Evolutionary conservation across 2,329 filamentous ascomycete genomes (phyloP).

Genomic region (Uncinocarpus reesii): DNA sequence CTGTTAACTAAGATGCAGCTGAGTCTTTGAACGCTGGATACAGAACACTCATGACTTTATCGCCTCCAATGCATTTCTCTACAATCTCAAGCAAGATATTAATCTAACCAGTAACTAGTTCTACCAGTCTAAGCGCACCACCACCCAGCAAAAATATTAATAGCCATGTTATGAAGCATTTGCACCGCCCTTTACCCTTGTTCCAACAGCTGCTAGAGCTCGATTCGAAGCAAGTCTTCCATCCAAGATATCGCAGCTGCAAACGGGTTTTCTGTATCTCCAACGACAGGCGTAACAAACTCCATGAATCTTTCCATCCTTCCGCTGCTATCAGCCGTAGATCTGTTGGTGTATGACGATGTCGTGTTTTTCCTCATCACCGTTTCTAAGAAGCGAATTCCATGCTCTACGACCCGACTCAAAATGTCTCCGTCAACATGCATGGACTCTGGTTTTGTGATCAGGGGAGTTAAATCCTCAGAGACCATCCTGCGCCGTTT

Average conservation of each 20-base stretch:
- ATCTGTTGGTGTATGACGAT: not conserved
- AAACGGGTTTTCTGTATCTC: constrained; percentile 21
- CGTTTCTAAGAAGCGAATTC: constrained; percentile 25
- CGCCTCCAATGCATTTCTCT: no score
- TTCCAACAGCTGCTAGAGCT: constrained; percentile 12
- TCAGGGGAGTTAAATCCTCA: constrained; percentile 32
- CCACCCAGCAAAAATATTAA: no score
- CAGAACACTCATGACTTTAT: no score
- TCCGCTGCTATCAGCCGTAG: constrained; percentile 17
- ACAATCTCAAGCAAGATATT: no score
- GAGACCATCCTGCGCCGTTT: constrained; percentile 24
- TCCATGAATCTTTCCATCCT: constrained; percentile 38
- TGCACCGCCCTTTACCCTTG: no score
- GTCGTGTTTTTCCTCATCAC: constrained; percentile 22
- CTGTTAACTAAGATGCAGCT: no score
- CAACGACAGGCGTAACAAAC: constrained; percentile 44
- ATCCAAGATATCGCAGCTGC: constrained; percentile 29
- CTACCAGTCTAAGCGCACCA: no score
- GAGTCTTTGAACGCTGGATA: no score
- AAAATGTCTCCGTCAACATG: constrained; percentile 61
- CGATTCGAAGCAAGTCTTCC: constrained; percentile 23
- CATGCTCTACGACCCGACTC: constrained; percentile 42
- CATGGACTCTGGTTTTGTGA: constrained; percentile 41
- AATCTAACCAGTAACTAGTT: no score
- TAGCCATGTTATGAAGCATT: no score